Conservation (phyloP, 176 grass and related monocot genomes). For the Pharus latifolius region DNA sequence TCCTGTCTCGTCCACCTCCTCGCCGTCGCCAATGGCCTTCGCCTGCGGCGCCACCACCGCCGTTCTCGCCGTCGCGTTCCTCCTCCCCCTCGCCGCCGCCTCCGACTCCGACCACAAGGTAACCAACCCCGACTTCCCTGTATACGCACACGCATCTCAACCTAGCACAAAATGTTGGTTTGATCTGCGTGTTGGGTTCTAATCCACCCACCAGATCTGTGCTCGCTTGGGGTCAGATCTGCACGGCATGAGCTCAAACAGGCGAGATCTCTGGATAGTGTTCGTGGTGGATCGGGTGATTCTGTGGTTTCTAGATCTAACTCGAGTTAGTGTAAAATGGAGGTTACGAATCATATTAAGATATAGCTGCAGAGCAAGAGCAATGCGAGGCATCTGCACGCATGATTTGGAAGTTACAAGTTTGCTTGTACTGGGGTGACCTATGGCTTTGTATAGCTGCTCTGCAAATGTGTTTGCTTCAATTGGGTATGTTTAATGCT, state of each 20-base stretch:
- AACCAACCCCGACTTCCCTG: not conserved
- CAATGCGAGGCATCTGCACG: not conserved
- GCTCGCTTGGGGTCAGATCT: constrained; percentile 34
- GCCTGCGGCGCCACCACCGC: constrained; percentile 13
- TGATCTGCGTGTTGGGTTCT: not conserved
- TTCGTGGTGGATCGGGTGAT: not conserved
- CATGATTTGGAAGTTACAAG: not conserved
- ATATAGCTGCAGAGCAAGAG: not conserved
- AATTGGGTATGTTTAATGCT: not conserved
- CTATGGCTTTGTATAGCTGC: not conserved
- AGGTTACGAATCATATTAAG: not conserved
- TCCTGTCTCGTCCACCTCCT: not conserved
- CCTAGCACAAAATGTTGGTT: not conserved
- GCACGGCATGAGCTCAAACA: not conserved
- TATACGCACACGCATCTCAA: not conserved
- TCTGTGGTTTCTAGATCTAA: not conserved
- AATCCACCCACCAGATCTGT: constrained; percentile 14
- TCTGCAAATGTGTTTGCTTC: not conserved
- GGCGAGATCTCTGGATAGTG: constrained; percentile 17
- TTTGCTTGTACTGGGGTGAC: not conserved
- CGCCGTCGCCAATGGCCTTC: constrained; percentile 25
- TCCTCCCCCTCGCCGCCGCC: constrained; percentile 31
- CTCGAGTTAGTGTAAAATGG: not conserved
- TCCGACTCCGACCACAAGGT: constrained; percentile 91
- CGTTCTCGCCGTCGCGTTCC: not conserved